phyloP scores from a whole-genome alignment of 2,329 filamentous ascomycete species.

The Diaporthe ilicicola region DNA sequence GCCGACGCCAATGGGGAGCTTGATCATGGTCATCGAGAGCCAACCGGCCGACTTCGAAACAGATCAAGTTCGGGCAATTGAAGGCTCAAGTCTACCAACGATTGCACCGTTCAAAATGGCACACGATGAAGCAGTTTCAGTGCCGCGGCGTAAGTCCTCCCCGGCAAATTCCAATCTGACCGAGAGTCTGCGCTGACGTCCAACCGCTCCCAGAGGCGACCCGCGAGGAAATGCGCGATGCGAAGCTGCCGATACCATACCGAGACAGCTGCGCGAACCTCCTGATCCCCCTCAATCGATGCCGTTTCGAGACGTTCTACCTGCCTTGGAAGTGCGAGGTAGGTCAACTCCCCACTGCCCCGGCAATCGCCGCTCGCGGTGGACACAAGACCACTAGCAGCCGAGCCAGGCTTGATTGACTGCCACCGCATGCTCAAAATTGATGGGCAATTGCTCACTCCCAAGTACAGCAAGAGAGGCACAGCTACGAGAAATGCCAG shows the following conservation, averaged over 20 bases:
- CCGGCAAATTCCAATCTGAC: background rate
- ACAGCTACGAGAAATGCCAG: conserved; percentile 99
- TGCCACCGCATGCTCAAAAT: background rate
- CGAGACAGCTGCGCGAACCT: conserved; percentile 95
- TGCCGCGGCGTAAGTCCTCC: conserved; percentile 27
- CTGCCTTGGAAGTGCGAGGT: conserved; percentile 98
- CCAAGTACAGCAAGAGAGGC: conserved; percentile 81
- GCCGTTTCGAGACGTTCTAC: conserved; percentile 91
- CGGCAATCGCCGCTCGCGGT: background rate
- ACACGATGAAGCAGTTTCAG: conserved; percentile 30
- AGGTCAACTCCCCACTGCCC: conserved; percentile 47
- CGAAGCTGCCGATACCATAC: conserved; percentile 87
- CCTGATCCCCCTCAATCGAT: conserved; percentile 94
- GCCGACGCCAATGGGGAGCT: conserved; percentile 21
- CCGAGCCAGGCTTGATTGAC: background rate
- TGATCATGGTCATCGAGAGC: conserved; percentile 1
- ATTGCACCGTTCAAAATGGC: conserved; percentile 37
- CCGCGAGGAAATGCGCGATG: conserved; percentile 92
- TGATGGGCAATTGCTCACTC: conserved; percentile 16
- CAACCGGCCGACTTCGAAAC: conserved; percentile 1
- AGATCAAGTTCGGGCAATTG: conserved; percentile 36
- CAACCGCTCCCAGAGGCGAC: conserved; percentile 69
- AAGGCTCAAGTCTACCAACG: conserved; percentile 36
- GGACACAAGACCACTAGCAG: background rate
- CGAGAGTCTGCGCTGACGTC: conserved; percentile 12